Evolutionary conservation across 148 eudicot genomes (phyloP).

Genomic region (Silene conica): DNA sequence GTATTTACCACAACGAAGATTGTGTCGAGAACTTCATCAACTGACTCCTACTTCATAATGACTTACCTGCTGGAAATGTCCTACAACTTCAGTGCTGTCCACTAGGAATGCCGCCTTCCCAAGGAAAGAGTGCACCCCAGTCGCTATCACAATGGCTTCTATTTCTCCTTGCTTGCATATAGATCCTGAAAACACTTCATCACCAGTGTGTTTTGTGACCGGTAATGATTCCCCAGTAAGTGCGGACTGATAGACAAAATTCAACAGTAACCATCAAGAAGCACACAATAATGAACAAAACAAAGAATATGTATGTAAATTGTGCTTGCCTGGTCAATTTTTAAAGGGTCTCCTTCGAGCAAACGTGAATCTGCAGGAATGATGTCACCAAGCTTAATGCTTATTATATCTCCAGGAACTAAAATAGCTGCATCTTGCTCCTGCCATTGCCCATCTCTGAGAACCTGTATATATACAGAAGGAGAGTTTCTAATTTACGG

Average conservation of each 20-base stretch:
- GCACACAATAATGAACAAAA: not conserved
- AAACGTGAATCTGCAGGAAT: constrained; percentile 79
- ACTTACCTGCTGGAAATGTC: constrained; percentile 68
- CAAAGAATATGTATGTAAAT: not conserved
- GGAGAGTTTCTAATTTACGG: constrained; percentile 1
- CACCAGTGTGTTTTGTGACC: constrained; percentile 58
- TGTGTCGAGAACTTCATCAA: not conserved
- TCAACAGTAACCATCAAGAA: not conserved
- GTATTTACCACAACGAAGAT: too few species aligned
- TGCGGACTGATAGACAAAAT: constrained; percentile 47
- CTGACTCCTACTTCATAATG: not conserved
- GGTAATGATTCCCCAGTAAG: constrained; percentile 75
- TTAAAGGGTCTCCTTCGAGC: constrained; percentile 69
- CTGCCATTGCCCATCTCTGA: constrained; percentile 69
- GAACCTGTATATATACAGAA: constrained; percentile 37
- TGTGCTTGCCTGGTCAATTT: constrained; percentile 59
- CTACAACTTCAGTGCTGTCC: constrained; percentile 57
- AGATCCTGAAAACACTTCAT: constrained; percentile 69
- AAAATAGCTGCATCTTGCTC: constrained; percentile 64
- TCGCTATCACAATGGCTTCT: constrained; percentile 70
- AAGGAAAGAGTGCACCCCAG: constrained; percentile 67
- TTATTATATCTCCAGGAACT: constrained; percentile 71
- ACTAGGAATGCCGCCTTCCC: constrained; percentile 73
- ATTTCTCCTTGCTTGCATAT: constrained; percentile 74
- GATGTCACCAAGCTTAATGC: constrained; percentile 73